Evolutionary conservation across 2,329 filamentous ascomycete species (phyloP).

Genomic region (Dothistroma pini): DNA sequence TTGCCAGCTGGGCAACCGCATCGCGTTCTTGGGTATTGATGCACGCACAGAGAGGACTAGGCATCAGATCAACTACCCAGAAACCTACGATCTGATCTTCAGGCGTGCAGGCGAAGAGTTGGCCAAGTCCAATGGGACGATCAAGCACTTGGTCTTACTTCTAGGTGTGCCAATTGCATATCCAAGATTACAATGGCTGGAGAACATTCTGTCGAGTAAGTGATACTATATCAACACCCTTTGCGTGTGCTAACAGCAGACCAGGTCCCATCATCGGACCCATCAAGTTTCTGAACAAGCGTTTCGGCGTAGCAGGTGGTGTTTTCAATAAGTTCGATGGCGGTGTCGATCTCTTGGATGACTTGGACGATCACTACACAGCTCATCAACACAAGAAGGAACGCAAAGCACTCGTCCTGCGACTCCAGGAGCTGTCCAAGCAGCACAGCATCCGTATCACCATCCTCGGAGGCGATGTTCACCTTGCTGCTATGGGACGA

Average conservation of each 20-base stretch:
- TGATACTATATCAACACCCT: background rate
- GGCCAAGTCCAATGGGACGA: constrained; percentile 47
- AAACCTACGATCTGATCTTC: constrained; percentile 62
- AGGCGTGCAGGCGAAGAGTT: constrained; percentile 53
- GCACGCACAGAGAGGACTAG: constrained; percentile 73
- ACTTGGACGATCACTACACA: constrained; percentile 74
- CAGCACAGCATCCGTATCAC: constrained; percentile 56
- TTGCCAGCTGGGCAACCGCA: constrained; percentile 61
- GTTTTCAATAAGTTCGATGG: constrained; percentile 95
- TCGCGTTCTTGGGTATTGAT: constrained; percentile 60
- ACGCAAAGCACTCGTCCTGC: constrained; percentile 66
- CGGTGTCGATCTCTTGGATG: constrained; percentile 60
- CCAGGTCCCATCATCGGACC: constrained; percentile 71
- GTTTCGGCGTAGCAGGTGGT: constrained; percentile 79
- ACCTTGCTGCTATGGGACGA: constrained; percentile 59
- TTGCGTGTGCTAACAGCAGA: background rate
- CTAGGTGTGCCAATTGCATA: constrained; percentile 69
- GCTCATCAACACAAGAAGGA: constrained; percentile 88
- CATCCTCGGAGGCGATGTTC: constrained; percentile 63
- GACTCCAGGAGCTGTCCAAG: constrained; percentile 58
- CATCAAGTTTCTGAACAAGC: constrained; percentile 82
- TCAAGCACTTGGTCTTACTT: constrained; percentile 61
- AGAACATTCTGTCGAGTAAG: constrained; percentile 66
- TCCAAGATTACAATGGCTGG: constrained; percentile 85
- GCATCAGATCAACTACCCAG: constrained; percentile 83